Evolutionary conservation across 768 basidiomycete species (phyloP), one percentile per base, ranked within the genome.

Genomic region (Termitomyces sp.): DNA sequence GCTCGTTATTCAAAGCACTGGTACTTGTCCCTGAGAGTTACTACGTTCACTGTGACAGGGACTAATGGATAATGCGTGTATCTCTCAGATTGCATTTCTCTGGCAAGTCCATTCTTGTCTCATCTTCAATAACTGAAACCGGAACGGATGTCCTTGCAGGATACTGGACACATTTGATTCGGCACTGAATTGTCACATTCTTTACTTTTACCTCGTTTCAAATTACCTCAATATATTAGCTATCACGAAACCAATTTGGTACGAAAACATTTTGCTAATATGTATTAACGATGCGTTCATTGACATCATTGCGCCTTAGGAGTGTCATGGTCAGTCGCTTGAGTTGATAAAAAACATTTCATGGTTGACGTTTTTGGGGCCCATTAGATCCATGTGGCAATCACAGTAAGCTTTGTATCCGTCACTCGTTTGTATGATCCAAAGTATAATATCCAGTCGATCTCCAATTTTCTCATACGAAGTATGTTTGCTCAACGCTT

Each of bases 81-180:
- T 46, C 8, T 47, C 18, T 46, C 54, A 76, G 74, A 69, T 81
- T 14, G 73, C 63, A 5, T 63, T 69, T 40, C 67, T 73, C 32
- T 77, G 74, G 75, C 75, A 44, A 44, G 18, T 18, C 28, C 41
- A 44, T 32, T 26, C 35, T 20, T 38, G 16, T 43, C 32, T 14
- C 51, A 8, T 14, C 23, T 38, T 40, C 43, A 18, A 13, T 44
- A 4, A 28, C 3, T 23, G 12, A 6, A 46, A 5, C 16, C 32
- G 30, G 38, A 16, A 33, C 14, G n/a, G 36, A 44, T 28, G 35
- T 50, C 28, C 50, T 36, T 57, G 50, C 43, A 84, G 82, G 79
- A 58, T 72, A 4, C 63, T 86, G 26, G 84, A 86, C 66, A 83
- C 84, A 0, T 81, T 86, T 57, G 82, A 85, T 64, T 78, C 79